phyloP scores from a whole-genome alignment of 495 filamentous ascomycete species.

The Annulohypoxylon moriforme region DNA sequence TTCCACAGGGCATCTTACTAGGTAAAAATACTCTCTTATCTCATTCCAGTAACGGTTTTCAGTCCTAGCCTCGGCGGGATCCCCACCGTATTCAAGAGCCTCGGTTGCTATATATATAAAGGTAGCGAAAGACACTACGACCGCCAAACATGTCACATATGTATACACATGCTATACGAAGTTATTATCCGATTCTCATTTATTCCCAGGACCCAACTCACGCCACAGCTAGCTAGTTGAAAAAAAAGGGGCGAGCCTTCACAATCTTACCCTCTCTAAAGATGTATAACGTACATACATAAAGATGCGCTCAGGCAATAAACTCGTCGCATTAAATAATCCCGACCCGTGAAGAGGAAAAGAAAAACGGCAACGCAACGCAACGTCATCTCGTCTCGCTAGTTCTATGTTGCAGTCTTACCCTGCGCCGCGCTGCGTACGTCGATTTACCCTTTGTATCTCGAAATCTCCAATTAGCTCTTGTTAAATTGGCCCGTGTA shows the following conservation, averaged over 20 bases:
- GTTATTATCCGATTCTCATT: background rate
- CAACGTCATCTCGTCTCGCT: conserved; percentile 14
- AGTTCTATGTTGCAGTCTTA: conserved; percentile 15
- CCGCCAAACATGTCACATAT: background rate
- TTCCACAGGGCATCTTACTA: background rate
- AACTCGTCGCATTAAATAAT: background rate
- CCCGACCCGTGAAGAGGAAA: background rate
- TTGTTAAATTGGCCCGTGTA: background rate
- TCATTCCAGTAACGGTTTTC: background rate
- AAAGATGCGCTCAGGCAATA: conserved; percentile 23
- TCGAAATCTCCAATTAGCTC: background rate
- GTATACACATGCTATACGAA: no score
- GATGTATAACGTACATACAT: conserved; percentile 1
- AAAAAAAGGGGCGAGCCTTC: background rate
- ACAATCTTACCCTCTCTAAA: background rate
- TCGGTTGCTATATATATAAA: background rate
- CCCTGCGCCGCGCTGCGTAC: background rate
- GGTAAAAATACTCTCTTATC: background rate
- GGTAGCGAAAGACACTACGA: background rate
- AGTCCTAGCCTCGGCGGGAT: background rate
- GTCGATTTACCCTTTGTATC: background rate
- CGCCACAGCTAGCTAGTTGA: background rate
- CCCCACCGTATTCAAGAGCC: background rate
- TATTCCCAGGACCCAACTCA: background rate
- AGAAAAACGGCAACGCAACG: background rate